phyloP scores from a whole-genome alignment of 2,329 filamentous ascomycete species.

The Aureobasidium pullulans region DNA sequence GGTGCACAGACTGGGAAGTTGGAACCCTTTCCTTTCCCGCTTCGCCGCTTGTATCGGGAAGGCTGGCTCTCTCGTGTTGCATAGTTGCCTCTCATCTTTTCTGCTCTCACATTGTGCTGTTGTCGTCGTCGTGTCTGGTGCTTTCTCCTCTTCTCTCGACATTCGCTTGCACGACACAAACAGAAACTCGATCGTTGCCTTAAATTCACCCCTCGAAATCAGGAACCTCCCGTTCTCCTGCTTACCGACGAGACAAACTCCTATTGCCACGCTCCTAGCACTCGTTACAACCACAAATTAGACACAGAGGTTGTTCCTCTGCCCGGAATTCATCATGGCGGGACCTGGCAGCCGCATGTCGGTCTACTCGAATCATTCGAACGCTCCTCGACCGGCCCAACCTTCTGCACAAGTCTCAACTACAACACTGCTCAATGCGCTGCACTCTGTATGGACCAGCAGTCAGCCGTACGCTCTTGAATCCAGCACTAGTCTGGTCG shows the following conservation, averaged over 20 bases:
- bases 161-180: conserved; percentile 1
- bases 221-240: neutral
- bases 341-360: conserved; percentile 48
- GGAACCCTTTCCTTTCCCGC: neutral
- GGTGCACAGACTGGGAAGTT: no score
- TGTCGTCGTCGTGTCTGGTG: neutral
- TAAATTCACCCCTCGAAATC: neutral
- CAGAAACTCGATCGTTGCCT: neutral
- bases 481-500: conserved; percentile 80
- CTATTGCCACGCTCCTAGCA: neutral
- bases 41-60: neutral
- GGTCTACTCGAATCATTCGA: conserved; percentile 54
- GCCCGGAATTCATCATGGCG: conserved; percentile 37
- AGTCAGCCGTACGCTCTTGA: conserved; percentile 81
- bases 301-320: neutral
- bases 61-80: neutral
- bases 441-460: conserved; percentile 82
- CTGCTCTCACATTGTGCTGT: neutral
- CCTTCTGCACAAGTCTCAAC: conserved; percentile 79
- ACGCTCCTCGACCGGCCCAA: conserved; percentile 49
- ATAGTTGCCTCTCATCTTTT: conserved; percentile 9
- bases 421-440: conserved; percentile 81
- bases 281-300: neutral
- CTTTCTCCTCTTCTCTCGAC: neutral
- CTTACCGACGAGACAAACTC: neutral